Percentiles rank a stretch among this genome's conserved stretches.
phyloP scores from a whole-genome alignment of 768 basidiomycete genomes.

The Leccinum aurantiacum region DNA sequence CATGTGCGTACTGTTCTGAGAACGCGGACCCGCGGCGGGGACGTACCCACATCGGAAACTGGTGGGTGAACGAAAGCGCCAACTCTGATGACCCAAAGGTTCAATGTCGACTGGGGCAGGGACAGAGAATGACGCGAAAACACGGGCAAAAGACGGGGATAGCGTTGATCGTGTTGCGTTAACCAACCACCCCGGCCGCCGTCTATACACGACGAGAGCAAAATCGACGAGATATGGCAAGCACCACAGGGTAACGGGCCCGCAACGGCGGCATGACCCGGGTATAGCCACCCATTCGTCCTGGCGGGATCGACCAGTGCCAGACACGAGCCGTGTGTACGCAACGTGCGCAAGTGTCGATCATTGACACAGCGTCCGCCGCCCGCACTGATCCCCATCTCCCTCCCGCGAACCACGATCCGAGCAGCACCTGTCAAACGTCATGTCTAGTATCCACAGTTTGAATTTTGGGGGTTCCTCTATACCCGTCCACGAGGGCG shows the following conservation, averaged over 20 bases:
- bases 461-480: background rate
- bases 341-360: slow-evolving; percentile 7
- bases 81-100: background rate
- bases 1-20: background rate
- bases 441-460: background rate
- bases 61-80: background rate
- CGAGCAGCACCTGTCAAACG: background rate
- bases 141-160: too few relatives aligned
- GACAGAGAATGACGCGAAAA: background rate
- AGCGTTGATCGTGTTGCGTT: background rate
- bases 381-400: background rate
- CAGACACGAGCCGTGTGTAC: background rate
- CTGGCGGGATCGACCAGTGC: background rate
- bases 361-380: background rate
- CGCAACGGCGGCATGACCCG: too few relatives aligned
- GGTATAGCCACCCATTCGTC: background rate
- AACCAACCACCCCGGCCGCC: background rate
- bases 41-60: background rate
- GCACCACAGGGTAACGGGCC: background rate
- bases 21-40: background rate
- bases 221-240: background rate
- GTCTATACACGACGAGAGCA: background rate
- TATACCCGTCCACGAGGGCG: background rate
- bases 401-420: background rate
- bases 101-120: too few relatives aligned